Evolutionary conservation across 1,284 basidiomycete species (phyloP), one percentile per base, ranked within the genome.

Genomic region (Ustilago vetiveriae): DNA sequence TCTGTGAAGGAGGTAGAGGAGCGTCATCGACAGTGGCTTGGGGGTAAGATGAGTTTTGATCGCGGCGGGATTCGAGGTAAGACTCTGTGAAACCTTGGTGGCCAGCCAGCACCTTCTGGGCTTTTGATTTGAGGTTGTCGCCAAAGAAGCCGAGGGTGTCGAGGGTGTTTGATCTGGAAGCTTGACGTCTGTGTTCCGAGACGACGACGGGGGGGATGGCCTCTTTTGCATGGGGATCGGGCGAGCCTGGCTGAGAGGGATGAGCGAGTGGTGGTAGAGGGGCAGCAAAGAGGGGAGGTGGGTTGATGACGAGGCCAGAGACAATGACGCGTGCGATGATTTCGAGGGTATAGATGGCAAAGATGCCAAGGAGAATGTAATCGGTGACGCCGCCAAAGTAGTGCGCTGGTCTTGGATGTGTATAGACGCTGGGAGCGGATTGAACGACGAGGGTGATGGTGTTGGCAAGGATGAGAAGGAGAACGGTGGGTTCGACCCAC

Each of bases 331-430:
- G 89, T 36, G 92, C 92, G 62, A 91, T 85, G 50, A 91, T 88
- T 84, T 98, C 95, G 35, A 96, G 59, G 88, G 93, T 94, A 85
- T 94, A 98, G 68, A 92, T 75, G 69, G 88, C 83, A 82, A 98
- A 98, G 54, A 98, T 84, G 29, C 78, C 86, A 79, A 98, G 91
- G 17, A 98, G 84, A 19, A 86, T 88, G 76, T 88, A 89, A 82
- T 98, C 94, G 74, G 93, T 90, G 92, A 94, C 95, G 13, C 83
- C 76, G 57, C 90, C 88, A 83, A 97, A 96, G 83, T 91, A 97
- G 6, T 91, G 92, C 30, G 83, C 82, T 27, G 75, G 58, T 72
- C 82, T 50, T 13, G 85, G 83, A 6, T 84, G 74, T 62, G 83
- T 47, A 85, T 87, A 80, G 78, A 87, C 71, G 79, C 84, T 60